Percentiles rank a stretch among this genome's conserved stretches.
Conservation (phyloP, 2,329 filamentous ascomycete species). For the Fusarium guadeloupense region DNA sequence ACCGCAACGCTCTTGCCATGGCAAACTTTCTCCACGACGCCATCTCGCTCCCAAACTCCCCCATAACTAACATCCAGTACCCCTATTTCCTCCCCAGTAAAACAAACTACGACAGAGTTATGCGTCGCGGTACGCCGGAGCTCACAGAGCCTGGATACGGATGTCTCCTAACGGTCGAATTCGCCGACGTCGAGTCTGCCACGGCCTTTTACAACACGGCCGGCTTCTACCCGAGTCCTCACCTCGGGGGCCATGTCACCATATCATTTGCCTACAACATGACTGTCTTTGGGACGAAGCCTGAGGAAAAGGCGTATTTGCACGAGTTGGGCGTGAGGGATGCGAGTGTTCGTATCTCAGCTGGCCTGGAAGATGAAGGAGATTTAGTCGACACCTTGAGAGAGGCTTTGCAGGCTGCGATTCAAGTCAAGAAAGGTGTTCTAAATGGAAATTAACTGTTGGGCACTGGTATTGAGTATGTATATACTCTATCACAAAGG, state of each 20-base stretch:
- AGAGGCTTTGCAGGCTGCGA: conserved; percentile 46
- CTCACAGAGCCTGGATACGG: conserved; percentile 63
- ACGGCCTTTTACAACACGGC: conserved; percentile 60
- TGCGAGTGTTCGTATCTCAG: conserved; percentile 57
- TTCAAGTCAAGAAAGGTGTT: conserved; percentile 16
- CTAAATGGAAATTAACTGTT: not conserved
- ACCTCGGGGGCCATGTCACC: conserved; percentile 63
- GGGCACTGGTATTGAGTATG: not conserved
- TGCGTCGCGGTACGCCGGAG: conserved; percentile 52
- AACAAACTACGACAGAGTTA: conserved; percentile 47
- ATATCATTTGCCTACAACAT: conserved; percentile 59
- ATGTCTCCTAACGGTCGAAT: conserved; percentile 63
- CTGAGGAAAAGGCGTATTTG: conserved; percentile 50
- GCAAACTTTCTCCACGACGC: conserved; percentile 50
- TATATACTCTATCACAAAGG: too few relatives aligned
- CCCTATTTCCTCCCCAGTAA: conserved; percentile 51
- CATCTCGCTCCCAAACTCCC: conserved; percentile 44
- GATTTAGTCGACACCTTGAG: conserved; percentile 53
- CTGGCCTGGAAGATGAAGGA: conserved; percentile 56
- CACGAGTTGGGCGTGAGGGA: conserved; percentile 50
- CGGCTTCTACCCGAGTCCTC: conserved; percentile 61
- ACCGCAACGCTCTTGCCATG: conserved; percentile 56
- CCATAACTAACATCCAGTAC: conserved; percentile 55
- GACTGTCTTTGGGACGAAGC: conserved; percentile 53
- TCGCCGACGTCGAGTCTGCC: conserved; percentile 53